Evolutionary conservation across 768 basidiomycete species (phyloP), one percentile per base, ranked within the genome.

Genomic region (Hortiboletus flavorubellus): DNA sequence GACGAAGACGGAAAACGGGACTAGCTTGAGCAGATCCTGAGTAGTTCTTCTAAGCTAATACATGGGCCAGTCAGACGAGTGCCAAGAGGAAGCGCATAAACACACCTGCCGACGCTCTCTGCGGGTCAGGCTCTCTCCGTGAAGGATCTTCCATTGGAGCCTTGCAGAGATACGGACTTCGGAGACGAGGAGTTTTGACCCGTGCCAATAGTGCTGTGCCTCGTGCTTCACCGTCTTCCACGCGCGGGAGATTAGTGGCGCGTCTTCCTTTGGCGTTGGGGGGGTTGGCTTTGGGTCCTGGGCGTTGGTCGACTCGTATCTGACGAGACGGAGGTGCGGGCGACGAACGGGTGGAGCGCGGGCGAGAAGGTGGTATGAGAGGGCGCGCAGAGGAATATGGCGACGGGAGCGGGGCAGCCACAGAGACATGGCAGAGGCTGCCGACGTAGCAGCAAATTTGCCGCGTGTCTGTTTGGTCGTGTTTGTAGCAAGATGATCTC

Each of bases 201-300:
- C 96, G 59, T 94, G 87, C 95, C 95, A 98, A 71, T 98, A 99
- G 71, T 99, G 96, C 55, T 84, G 81, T 0, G 87, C 93, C 72
- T 98, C 97, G 65, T 98, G 91, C 76, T 98, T 99, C 58, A 98
- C 86, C 63, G 86, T 90, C 62, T 88, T 89, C 96, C 96, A 98
- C 8, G 82, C 81, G 38, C 94, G 79, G 10, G 82, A 77, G 39
- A 75, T 54, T 4, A 91, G 69, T 2, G 80, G 78, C 0, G 72
- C 68, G 41, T 75, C 68, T 40, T 80, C 76, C 61, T 78, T 78
- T 33, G 78, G 72, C 0, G 77, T 71, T 10, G 82, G 83, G 8
- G 78, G 78, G n/a, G 73, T 68, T 0, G 80, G 64, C 63, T 82
- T 85, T 31, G 68, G 61, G 55, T 83, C 81, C 16, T 30, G 73